A percentile compares a stretch with the other conserved stretches of the same genome.
phyloP scores from a whole-genome alignment of 2,329 filamentous ascomycete genomes.

The Fusarium miscanthi region DNA sequence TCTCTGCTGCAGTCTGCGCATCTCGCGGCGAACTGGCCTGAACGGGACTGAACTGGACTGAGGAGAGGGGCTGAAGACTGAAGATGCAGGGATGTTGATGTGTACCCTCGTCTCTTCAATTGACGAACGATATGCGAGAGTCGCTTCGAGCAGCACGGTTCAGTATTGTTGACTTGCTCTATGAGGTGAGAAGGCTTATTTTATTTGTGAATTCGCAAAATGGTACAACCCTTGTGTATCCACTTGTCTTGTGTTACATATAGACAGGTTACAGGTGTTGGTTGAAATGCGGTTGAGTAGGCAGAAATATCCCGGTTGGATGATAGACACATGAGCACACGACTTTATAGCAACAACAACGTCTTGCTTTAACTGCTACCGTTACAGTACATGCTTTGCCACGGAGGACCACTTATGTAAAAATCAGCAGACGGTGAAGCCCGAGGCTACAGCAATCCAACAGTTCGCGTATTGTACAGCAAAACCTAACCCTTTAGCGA shows the following conservation, averaged over 20 bases:
- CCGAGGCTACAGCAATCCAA: constrained; percentile 3
- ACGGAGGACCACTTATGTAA: constrained; percentile 9
- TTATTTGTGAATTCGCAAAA: neutral
- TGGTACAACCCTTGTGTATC: constrained; percentile 1
- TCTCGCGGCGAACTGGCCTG: constrained; percentile 20
- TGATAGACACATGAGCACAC: neutral
- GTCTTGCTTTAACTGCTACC: neutral
- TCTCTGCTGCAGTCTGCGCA: neutral
- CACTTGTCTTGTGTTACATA: neutral
- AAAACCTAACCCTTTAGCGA: constrained; percentile 3
- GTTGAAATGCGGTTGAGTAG: neutral
- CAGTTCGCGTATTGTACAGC: neutral
- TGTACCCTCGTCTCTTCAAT: neutral
- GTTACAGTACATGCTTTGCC: constrained; percentile 1
- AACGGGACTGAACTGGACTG: neutral
- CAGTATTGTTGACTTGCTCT: constrained; percentile 21
- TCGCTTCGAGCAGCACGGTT: constrained; percentile 28
- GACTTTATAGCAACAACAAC: neutral
- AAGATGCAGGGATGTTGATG: neutral
- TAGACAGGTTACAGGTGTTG: neutral
- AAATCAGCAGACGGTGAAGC: constrained; percentile 18
- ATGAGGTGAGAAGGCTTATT: constrained; percentile 13
- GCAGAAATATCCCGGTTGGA: neutral
- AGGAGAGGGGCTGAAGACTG: neutral
- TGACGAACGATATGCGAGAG: constrained; percentile 28